Conservation (phyloP, 2,329 filamentous ascomycete species). For the Microdochium trichocladiopsis region DNA sequence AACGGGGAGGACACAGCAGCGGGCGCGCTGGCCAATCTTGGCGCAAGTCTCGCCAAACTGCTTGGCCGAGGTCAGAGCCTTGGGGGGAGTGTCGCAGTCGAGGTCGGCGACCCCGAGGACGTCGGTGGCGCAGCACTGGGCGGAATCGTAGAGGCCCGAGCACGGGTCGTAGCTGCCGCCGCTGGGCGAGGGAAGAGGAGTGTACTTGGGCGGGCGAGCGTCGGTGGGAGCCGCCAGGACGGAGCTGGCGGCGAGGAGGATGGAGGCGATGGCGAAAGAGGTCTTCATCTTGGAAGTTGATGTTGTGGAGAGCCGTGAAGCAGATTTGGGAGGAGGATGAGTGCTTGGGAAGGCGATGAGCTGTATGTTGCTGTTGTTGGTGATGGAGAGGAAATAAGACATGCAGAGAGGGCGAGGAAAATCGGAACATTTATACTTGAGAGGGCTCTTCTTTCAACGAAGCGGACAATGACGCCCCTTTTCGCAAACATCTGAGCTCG, state of each 20-base stretch:
- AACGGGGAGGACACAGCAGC: constrained; percentile 44
- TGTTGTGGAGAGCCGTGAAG: no score
- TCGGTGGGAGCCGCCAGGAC: neutral
- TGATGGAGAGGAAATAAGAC: no score
- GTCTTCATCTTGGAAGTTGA: neutral
- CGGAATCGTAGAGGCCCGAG: constrained; percentile 30
- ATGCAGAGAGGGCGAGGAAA: no score
- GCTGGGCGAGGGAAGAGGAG: neutral
- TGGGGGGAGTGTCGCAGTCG: constrained; percentile 41
- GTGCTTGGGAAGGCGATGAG: no score
- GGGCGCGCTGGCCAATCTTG: constrained; percentile 33
- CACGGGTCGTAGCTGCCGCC: constrained; percentile 28
- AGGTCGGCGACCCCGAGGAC: constrained; percentile 50
- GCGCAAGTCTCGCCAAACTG: constrained; percentile 38
- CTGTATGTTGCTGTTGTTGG: no score
- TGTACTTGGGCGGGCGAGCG: neutral
- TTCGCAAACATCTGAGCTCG: no score
- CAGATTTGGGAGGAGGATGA: no score
- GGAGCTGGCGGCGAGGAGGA: neutral
- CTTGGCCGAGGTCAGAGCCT: constrained; percentile 26
- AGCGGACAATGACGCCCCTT: no score
- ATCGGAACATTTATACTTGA: no score
- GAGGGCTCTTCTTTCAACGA: no score
- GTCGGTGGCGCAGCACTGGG: constrained; percentile 56
- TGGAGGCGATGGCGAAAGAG: neutral